These are phyloP conservation scores for Diaporthe australafricana DNA, from an alignment of 2,329 filamentous ascomycete species.

Conservation along the genomic window DNA sequence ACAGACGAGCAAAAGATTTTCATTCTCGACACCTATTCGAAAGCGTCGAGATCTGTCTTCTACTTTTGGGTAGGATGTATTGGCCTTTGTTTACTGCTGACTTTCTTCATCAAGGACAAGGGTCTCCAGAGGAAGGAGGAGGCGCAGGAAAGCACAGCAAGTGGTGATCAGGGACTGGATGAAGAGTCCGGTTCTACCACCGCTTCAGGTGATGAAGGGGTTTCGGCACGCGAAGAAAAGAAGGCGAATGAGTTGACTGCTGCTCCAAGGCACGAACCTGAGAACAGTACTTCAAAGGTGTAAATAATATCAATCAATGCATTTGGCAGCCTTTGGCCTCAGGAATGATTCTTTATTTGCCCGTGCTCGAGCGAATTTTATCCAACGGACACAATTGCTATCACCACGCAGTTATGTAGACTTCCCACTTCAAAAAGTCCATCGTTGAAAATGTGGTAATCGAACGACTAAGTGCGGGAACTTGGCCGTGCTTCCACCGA, in stretches of 20 bases:
- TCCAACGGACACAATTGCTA: too few species aligned
- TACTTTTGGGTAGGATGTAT: conserved; percentile 36
- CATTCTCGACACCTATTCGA: conserved; percentile 33
- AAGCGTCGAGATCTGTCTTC: conserved; percentile 36
- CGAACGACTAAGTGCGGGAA: background rate
- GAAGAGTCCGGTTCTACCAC: conserved; percentile 8
- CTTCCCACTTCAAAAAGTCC: background rate
- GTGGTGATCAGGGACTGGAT: background rate
- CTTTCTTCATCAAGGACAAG: conserved; percentile 35
- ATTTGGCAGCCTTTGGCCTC: too few species aligned
- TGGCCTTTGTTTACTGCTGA: conserved; percentile 26
- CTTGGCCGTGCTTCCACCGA: background rate
- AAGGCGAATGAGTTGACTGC: background rate
- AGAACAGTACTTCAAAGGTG: background rate
- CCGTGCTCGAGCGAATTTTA: too few species aligned
- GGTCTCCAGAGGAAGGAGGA: conserved; percentile 35
- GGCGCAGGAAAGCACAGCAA: background rate
- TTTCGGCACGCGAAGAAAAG: background rate
- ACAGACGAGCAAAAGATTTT: conserved; percentile 42
- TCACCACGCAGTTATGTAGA: too few species aligned
- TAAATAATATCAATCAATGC: background rate
- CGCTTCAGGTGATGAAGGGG: conserved; percentile 11
- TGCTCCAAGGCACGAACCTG: background rate
- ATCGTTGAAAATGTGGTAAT: too few species aligned
- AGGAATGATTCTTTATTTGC: too few species aligned